These are phyloP conservation scores for Blastobotrys raffinosifermentans DNA, from an alignment of 1,139 yeast species.

Conservation along the genomic window DNA sequence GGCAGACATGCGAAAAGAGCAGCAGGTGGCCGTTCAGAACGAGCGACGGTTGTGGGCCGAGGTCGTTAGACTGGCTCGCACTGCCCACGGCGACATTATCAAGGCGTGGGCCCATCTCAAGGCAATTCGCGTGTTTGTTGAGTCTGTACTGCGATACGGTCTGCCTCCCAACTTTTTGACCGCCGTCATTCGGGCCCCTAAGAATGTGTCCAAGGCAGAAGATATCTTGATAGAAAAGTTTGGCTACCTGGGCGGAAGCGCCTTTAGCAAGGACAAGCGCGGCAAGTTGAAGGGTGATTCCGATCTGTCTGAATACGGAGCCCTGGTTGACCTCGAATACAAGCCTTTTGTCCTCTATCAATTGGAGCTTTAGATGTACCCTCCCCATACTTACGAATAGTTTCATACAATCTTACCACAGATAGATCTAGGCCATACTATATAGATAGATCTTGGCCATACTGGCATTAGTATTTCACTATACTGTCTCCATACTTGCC, in stretches of 20 bases:
- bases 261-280: constrained; percentile 57
- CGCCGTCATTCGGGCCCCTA: constrained; percentile 42
- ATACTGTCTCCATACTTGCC: too few species aligned
- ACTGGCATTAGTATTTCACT: too few species aligned
- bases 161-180: constrained; percentile 88
- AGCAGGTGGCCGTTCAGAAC: constrained; percentile 62
- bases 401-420: too few species aligned
- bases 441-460: too few species aligned
- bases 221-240: constrained; percentile 64
- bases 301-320: constrained; percentile 77
- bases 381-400: too few species aligned
- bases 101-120: constrained; percentile 88
- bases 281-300: constrained; percentile 59
- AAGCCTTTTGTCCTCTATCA: constrained; percentile 90
- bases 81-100: constrained; percentile 82
- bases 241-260: constrained; percentile 89
- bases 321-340: constrained; percentile 87
- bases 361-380: constrained; percentile 42
- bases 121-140: constrained; percentile 54
- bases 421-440: too few species aligned
- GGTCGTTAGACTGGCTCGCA: constrained; percentile 70
- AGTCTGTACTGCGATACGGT: constrained; percentile 85
- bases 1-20: constrained; percentile 69
- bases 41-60: constrained; percentile 76
- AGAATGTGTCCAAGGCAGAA: constrained; percentile 49